A percentile compares a stretch with the other conserved stretches of the same genome.
phyloP scores from a whole-genome alignment of 129 eudicot genomes.

The Pittosporum tobira region DNA sequence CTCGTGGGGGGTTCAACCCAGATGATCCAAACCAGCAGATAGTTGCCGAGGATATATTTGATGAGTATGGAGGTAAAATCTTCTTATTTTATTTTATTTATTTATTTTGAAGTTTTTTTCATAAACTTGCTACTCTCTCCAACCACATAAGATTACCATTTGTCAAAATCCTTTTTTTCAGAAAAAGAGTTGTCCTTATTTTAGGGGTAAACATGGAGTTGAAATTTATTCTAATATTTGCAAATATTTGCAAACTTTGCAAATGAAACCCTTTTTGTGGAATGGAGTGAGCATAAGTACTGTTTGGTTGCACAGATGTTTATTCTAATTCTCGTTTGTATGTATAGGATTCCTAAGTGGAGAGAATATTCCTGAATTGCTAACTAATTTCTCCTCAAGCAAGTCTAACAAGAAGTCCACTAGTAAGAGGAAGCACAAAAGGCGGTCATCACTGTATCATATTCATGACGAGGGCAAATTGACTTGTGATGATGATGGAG shows the following conservation, averaged over 20 bases:
- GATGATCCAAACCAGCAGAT: conserved; percentile 98
- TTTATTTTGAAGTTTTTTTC: no score
- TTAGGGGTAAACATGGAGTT: no score
- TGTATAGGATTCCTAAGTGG: conserved; percentile 74
- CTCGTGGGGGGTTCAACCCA: conserved; percentile 82
- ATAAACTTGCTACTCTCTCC: no score
- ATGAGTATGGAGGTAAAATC: conserved; percentile 86
- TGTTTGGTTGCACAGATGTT: neutral
- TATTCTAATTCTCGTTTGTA: neutral
- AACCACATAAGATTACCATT: no score
- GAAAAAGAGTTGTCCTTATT: no score
- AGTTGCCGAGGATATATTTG: conserved; percentile 95
- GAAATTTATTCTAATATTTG: no score
- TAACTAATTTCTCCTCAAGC: conserved; percentile 52
- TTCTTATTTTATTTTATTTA: neutral
- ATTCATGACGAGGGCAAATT: conserved; percentile 18
- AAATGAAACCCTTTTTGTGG: no score
- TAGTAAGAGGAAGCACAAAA: conserved; percentile 46
- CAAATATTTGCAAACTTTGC: no score
- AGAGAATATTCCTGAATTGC: conserved; percentile 55
- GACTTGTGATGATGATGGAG: conserved; percentile 21
- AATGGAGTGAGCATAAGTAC: no score
- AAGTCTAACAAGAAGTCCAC: conserved; percentile 49
- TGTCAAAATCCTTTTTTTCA: no score
- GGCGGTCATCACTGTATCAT: conserved; percentile 20